phyloP scores from a whole-genome alignment of 768 basidiomycete genomes.

The Postia placenta region DNA sequence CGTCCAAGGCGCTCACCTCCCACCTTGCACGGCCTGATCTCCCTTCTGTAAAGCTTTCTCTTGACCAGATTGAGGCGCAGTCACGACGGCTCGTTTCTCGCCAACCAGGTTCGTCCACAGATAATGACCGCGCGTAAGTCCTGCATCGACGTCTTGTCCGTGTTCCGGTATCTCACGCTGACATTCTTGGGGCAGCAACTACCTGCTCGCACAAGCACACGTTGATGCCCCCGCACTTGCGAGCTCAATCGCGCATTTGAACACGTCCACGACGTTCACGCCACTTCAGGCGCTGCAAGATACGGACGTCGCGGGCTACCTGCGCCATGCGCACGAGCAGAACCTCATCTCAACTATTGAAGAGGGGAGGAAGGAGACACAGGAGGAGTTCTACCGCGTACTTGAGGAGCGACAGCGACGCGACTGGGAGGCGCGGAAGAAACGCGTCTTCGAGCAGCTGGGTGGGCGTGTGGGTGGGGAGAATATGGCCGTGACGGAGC shows the following conservation, averaged over 20 bases:
- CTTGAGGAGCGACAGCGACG: constrained; percentile 67
- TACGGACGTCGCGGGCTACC: constrained; percentile 89
- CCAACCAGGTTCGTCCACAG: constrained; percentile 55
- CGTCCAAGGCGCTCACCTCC: constrained; percentile 67
- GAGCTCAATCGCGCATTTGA: constrained; percentile 76
- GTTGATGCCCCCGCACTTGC: constrained; percentile 89
- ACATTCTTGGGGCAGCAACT: constrained; percentile 48
- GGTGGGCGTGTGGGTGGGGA: constrained; percentile 61
- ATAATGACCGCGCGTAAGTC: constrained; percentile 69
- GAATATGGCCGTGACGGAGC: constrained; percentile 46
- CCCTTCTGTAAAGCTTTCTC: constrained; percentile 81
- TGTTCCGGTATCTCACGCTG: neutral
- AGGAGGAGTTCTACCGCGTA: constrained; percentile 77
- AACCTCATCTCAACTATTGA: constrained; percentile 93
- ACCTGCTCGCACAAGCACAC: constrained; percentile 88
- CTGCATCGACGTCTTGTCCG: too few species aligned
- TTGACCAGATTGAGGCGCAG: constrained; percentile 94
- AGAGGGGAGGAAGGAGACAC: constrained; percentile 79
- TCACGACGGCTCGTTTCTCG: constrained; percentile 77
- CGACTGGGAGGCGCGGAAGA: constrained; percentile 91
- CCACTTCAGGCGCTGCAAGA: constrained; percentile 91
- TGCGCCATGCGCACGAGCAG: constrained; percentile 93
- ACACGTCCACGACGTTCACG: constrained; percentile 77
- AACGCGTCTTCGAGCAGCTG: constrained; percentile 83
- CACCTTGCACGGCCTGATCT: constrained; percentile 77